Evolutionary conservation across 352 stramenopile genomes (phyloP), one percentile per base, ranked within the genome.

Genomic region (Globisporangium paroecandrum): DNA sequence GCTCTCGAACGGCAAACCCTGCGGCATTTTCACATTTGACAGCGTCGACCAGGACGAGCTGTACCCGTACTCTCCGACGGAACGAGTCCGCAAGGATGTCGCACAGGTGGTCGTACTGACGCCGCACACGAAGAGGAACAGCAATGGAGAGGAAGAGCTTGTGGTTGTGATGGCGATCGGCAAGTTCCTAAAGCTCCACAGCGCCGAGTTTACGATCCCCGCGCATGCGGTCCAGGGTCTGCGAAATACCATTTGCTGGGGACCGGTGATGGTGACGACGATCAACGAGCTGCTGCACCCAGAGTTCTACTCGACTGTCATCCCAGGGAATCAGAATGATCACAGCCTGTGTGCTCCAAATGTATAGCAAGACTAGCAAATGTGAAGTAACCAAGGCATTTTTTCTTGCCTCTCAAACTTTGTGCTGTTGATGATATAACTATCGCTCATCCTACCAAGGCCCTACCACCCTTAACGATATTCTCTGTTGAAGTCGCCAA

Each of bases 21-120:
- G 58, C 24, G 80, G 68, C 4, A 66, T 87, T 43, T 62, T 83
- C 4, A 62, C 73, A 7, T 65, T 74, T 3, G 73, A 85, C 57
- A 69, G 55, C 2, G 79, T 89, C 10, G 78, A 87, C 41, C 62
- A 76, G 7, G 78, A 89, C 68, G 77, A 78, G 24, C 47, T 89
- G 53, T 76, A 87, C 34, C 81, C 78, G 46, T 89, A 89, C 62
- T 54, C 27, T 8, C 71, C 72, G 4, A 29, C 24, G 13, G 69
- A 71, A 15, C 59, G 74, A 2, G 62, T 81, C 1, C 72, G 70
- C 1, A 75, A 76, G 59, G 72, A 82, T 43, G 63, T 76, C 18
- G 54, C 41, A 38, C 24, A 34, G 46, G 34, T 25, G 38, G 67
- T 62, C 24, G 29, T 65, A 8, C 15, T 58, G 8, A 58, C 36